Evolutionary conservation across 768 basidiomycete genomes (phyloP).

Genomic region (Dictyophora rubrovolvata): DNA sequence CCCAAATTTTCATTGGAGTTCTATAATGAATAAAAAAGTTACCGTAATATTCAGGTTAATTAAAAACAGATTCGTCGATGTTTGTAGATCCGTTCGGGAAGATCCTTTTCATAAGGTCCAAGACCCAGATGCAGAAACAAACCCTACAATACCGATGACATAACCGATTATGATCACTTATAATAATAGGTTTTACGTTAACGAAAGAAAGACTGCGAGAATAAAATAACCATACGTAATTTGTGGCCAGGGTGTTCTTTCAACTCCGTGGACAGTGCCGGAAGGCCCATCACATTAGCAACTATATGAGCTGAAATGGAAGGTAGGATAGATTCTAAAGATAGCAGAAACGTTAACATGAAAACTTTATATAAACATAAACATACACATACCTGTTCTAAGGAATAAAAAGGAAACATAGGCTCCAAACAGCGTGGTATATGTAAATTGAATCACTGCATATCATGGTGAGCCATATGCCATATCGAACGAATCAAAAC

Average conservation of each 20-base stretch:
- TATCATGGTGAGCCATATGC: background rate
- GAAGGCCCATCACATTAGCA: slow-evolving; percentile 93
- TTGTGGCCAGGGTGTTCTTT: slow-evolving; percentile 39
- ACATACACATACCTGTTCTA: slow-evolving; percentile 43
- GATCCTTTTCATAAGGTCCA: slow-evolving; percentile 34
- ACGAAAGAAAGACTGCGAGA: slow-evolving; percentile 9
- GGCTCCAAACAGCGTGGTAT: slow-evolving; percentile 90
- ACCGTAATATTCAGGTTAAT: background rate
- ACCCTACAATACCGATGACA: slow-evolving; percentile 47
- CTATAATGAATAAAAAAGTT: background rate
- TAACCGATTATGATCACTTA: slow-evolving; percentile 49
- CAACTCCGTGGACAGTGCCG: slow-evolving; percentile 52
- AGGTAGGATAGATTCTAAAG: slow-evolving; percentile 52
- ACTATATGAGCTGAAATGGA: slow-evolving; percentile 76
- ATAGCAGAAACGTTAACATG: background rate
- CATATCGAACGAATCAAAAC: slow-evolving; percentile 15
- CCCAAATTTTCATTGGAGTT: too few relatives aligned
- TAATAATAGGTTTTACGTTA: slow-evolving; percentile 7
- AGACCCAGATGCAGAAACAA: slow-evolving; percentile 38
- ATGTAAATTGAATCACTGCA: slow-evolving; percentile 76
- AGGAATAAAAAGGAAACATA: slow-evolving; percentile 80
- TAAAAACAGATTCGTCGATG: background rate
- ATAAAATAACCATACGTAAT: slow-evolving; percentile 31
- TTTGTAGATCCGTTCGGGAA: background rate
- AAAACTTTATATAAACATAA: background rate